Base-by-base conservation (phyloP, 495 filamentous ascomycete species). In the Sordaria brevicollis region DNA sequence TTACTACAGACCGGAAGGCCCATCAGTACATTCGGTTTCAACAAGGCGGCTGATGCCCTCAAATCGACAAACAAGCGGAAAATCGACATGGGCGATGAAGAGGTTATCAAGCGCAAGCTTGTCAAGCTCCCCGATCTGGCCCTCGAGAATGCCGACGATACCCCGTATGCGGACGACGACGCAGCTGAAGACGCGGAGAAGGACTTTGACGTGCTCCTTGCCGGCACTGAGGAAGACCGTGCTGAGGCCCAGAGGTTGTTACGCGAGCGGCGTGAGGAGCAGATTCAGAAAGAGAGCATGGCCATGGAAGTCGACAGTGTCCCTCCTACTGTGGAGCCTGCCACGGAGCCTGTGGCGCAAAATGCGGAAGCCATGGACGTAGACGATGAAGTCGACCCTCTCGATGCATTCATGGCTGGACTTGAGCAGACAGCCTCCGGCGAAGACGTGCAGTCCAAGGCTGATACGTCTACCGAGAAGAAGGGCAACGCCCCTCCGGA, bases 391-490 rank as follows among this genome's bases (percentile, higher is more conserved):
- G 79, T 92, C 67, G 95, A 99, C 79, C 93, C 95, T 31, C 84
- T 99, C 36, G 95, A 99, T 81, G 94, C 93, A 10, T 99, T 93
- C 81, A 98, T 99, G 95, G 90, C 89, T 65, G 89, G 86, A 62
- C 86, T 99, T 33, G 87, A 83, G 29, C 72, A 75, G 31, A 66
- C 67, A 9, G 11, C 54, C 25, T 78, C 74, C 38, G 69, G 72
- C 11, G 49, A 57, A 25, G 49, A 57, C 21, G 13, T 29, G 49
- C 49, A 57, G 7, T 8, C 11, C 6, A 57, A 57, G 21, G 25
- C 15, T 5, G 49, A 57, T 31, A 57, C 25, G 25, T 6, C 4
- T 21, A 25, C 13, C 21, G 49, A 57, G 49, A 57, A 57, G 25
- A 81, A 77, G 79, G 86, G 83, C 68, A 71, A 79, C 36, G 86